Evolutionary conservation across 2,329 filamentous ascomycete genomes (phyloP), one percentile per base, ranked within the genome.

Genomic region (Aspergillus calidoustus): DNA sequence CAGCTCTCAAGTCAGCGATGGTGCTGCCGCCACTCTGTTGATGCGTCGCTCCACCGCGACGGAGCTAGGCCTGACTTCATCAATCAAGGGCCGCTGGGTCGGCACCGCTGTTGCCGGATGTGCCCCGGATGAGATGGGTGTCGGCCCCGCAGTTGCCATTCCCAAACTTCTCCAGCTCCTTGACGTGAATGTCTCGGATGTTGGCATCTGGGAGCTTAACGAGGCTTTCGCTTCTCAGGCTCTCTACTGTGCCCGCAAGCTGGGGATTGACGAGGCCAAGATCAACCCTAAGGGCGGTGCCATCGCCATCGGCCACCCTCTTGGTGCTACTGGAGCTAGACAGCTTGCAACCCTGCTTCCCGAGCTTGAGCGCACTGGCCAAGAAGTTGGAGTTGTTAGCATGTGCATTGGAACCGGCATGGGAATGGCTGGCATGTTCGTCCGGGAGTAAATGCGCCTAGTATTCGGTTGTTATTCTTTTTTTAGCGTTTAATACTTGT

Each of bases 221-320:
- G 93, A 97, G 84, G 87, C 87, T 15, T 89, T 89, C 74, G 87
- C 86, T 4, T 84, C 81, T 53, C 87, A 89, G 71, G 85, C 86
- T 44, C 71, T 89, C 56, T 86, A 96, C 79, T 93, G 90, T 69
- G 79, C 94, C 50, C 81, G 92, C 63, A 84, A 87, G 70, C 67
- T 82, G 23, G 71, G 86, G 72, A 67, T 87, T 80, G 84, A 89
- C 68, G 79, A 86, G 59, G 86, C 86, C 7, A 89, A 86, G 78
- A 90, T 97, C 19, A 98, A 98, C 79, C 92, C 92, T 0, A 93
- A 96, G 70, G 94, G 94, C 63, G 93, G 94, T 34, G 94, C 93
- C 2, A 97, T 97, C 76, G 93, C 94, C n/a, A 80, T 97, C 25
- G 94, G 94, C 1, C 94, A 97, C 76, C 93, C 93, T 6, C 84